Base-by-base conservation (phyloP, 495 filamentous ascomycete species). In the Pyrenula aspistea region DNA sequence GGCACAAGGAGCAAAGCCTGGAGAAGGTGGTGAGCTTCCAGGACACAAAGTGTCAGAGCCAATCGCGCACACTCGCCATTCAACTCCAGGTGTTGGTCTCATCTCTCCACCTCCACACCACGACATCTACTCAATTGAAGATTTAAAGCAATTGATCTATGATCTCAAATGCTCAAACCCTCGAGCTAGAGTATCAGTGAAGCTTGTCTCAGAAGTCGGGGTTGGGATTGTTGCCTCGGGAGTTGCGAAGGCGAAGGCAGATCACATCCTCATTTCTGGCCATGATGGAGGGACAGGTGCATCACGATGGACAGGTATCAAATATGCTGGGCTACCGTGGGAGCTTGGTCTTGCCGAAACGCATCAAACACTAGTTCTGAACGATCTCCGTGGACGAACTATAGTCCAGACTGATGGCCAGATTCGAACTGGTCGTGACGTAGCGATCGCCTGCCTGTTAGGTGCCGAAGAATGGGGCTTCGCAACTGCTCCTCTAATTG, bases 31-130 rank as follows among this genome's bases (percentile, higher is more conserved):
- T 79, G 93, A 99, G 69, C 82, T 99, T 60, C 93, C 93, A 25
- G 93, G 93, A 24, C 91, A 97, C 77, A 99, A 99, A 74, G 94
- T 99, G 4, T 94, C 95, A 23, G 89, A 90, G 61, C 87, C 94
- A 24, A 99, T 99, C 65, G 93, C 91, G 57, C 88, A 86, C 61
- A 99, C 93, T 42, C 86, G 93, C 60, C 92, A 97, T 75, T 99
- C 93, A n/a, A 99, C 93, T 0, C 92, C 93, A 55, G 93, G 93
- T 67, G 93, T 99, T 62, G 93, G 93, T 73, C 78, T 99, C 55
- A 99, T 99, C 65, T 96, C 92, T n/a, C 93, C 93, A 0, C 93
- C 93, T 51, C 93, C 93, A 1, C 93, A 99, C 69, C 93, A 99
- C 79, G 93, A 99, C 67, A 99, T 99, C 62, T 99, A 99, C 78